A percentile compares a stretch with the other conserved stretches of the same genome.
These are phyloP conservation scores for Chenopodium album DNA, from an alignment of 148 eudicot species.

Conservation along the genomic window DNA sequence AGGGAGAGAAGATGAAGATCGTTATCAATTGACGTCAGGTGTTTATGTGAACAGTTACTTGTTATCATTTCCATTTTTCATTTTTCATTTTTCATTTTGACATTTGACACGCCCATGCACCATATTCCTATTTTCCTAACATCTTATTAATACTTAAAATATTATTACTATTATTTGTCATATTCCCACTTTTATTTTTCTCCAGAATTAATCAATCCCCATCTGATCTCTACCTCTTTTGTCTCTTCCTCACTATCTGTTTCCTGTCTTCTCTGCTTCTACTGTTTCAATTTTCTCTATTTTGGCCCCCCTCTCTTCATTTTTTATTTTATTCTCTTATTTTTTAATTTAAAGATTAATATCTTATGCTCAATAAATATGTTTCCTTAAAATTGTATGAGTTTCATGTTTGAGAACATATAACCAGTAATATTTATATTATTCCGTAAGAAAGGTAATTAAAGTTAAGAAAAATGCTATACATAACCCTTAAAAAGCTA, in stretches of 20 bases:
- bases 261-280: neutral
- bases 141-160: too few relatives aligned
- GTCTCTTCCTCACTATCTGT: neutral
- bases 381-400: too few relatives aligned
- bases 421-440: too few relatives aligned
- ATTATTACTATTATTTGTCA: neutral
- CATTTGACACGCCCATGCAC: slow-evolving; percentile 20
- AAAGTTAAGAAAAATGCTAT: too few relatives aligned
- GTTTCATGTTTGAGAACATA: too few relatives aligned
- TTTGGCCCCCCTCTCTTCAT: neutral
- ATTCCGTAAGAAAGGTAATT: too few relatives aligned
- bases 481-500: too few relatives aligned
- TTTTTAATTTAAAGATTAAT: too few relatives aligned
- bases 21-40: slow-evolving; percentile 16
- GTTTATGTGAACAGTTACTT: slow-evolving; percentile 17
- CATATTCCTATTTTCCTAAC: too few relatives aligned
- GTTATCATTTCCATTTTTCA: slow-evolving; percentile 5
- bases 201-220: neutral
- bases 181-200: neutral
- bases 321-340: neutral
- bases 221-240: neutral
- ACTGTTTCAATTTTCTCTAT: neutral
- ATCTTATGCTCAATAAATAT: too few relatives aligned
- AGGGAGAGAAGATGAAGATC: neutral
- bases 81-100: neutral